These are phyloP conservation scores for Escovopsis sp. DNA, from an alignment of 2,329 filamentous ascomycete species.

Conservation along the genomic window DNA sequence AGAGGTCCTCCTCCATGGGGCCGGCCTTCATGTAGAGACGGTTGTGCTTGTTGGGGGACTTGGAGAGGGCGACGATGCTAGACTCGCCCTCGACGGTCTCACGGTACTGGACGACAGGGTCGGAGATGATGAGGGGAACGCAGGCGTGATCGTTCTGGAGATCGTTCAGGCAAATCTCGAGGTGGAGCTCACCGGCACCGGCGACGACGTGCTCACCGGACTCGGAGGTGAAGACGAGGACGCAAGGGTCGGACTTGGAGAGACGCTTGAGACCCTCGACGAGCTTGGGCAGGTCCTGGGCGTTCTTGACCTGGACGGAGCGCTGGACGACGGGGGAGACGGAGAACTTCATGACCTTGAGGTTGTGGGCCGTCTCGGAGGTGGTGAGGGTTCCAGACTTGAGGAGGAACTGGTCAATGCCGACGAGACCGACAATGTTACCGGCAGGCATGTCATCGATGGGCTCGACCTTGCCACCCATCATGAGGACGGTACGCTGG, in stretches of 20 bases:
- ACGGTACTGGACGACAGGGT: slow-evolving; percentile 97
- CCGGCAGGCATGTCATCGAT: slow-evolving; percentile 98
- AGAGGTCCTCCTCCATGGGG: slow-evolving; percentile 84
- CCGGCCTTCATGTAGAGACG: slow-evolving; percentile 93
- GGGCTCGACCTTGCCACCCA: slow-evolving; percentile 97
- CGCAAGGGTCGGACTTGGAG: slow-evolving; percentile 98
- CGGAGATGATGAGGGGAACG: slow-evolving; percentile 94
- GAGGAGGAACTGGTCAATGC: slow-evolving; percentile 99
- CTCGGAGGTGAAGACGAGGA: slow-evolving; percentile 75
- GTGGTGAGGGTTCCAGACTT: slow-evolving; percentile 99
- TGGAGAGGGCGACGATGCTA: slow-evolving; percentile 92
- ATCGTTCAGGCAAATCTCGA: slow-evolving; percentile 99
- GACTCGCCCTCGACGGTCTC: slow-evolving; percentile 80
- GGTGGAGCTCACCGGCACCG: slow-evolving; percentile 96
- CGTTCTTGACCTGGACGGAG: slow-evolving; percentile 99
- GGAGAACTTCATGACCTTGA: slow-evolving; percentile 99
- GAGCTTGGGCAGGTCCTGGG: slow-evolving; percentile 97
- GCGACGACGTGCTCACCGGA: slow-evolving; percentile 98
- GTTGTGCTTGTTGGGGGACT: slow-evolving; percentile 99
- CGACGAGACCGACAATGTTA: slow-evolving; percentile 99
- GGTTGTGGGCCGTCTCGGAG: slow-evolving; percentile 93
- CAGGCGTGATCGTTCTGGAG: slow-evolving; percentile 98
- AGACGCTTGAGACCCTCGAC: slow-evolving; percentile 99
- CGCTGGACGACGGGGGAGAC: slow-evolving; percentile 97
- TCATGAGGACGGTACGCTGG: slow-evolving; percentile 99